Percentiles rank a stretch among this genome's conserved stretches.
These are phyloP conservation scores for Citrus trifoliata DNA, from an alignment of 345 rosid genomes.

Conservation along the genomic window DNA sequence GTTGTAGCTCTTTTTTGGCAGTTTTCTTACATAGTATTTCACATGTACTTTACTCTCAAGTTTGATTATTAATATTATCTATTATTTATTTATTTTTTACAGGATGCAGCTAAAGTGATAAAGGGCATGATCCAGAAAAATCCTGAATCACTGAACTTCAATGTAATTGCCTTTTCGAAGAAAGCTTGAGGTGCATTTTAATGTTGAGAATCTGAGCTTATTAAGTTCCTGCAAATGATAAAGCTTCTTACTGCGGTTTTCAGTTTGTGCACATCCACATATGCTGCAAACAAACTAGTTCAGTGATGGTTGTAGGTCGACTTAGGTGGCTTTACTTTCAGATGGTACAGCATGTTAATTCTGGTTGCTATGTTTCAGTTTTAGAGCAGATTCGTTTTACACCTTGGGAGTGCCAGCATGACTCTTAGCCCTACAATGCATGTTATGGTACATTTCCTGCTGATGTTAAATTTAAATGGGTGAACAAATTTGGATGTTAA, in stretches of 20 bases:
- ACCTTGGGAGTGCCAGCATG: not conserved
- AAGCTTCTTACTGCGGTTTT: not conserved
- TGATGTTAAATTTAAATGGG: not conserved
- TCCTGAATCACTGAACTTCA: conserved; percentile 74
- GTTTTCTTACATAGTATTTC: not conserved
- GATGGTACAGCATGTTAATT: not conserved
- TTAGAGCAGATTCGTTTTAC: not conserved
- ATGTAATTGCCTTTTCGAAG: conserved; percentile 69
- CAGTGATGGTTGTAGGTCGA: not conserved
- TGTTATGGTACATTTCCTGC: not conserved
- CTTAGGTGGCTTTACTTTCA: not conserved
- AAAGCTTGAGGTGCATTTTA: conserved; percentile 21
- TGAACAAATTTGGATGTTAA: not conserved
- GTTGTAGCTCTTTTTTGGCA: conserved; percentile 4
- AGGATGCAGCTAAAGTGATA: conserved; percentile 84
- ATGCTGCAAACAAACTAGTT: not conserved
- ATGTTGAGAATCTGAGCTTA: not conserved
- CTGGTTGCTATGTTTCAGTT: not conserved
- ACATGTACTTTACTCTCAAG: not conserved
- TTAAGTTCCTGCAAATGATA: not conserved
- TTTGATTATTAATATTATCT: not conserved
- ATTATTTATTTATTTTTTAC: conserved; percentile 10
- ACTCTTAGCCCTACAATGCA: not conserved
- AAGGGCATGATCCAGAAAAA: conserved; percentile 71
- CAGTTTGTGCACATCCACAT: not conserved